Evolutionary conservation across 441 rosid genomes (phyloP).

Genomic region (Gossypium davidsonii): DNA sequence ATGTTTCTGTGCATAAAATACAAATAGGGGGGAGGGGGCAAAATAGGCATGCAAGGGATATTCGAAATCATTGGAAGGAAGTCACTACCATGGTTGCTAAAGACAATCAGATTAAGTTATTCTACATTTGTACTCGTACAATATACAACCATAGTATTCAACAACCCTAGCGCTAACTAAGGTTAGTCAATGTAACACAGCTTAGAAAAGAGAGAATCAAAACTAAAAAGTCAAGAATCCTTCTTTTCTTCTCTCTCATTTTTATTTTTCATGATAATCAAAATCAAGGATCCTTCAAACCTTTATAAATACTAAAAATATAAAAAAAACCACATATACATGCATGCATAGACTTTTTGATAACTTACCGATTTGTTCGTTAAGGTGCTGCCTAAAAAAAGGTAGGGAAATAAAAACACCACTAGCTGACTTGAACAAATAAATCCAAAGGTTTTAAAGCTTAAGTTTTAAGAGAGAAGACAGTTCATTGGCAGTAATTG

Average conservation of each 20-base stretch:
- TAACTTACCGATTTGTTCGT: background rate
- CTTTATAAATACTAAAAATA: background rate
- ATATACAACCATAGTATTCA: background rate
- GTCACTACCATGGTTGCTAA: background rate
- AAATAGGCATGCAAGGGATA: constrained; percentile 7
- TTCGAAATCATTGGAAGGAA: background rate
- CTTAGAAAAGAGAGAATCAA: background rate
- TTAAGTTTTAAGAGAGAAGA: background rate
- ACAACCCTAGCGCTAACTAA: background rate
- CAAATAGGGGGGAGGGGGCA: background rate
- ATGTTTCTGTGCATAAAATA: background rate
- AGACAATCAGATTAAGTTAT: background rate
- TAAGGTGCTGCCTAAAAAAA: background rate
- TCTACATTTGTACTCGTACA: background rate
- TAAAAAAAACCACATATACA: background rate
- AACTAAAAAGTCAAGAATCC: background rate
- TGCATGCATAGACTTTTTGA: background rate
- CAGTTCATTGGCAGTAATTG: background rate
- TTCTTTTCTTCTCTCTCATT: background rate
- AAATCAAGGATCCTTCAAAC: constrained; percentile 7
- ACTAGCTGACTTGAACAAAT: background rate
- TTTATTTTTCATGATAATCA: background rate
- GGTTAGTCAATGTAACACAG: background rate
- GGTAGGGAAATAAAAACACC: background rate
- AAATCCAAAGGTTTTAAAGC: background rate